These are phyloP conservation scores for Dactylella cylindrospora DNA, from an alignment of 2,329 filamentous ascomycete genomes.

Conservation along the genomic window DNA sequence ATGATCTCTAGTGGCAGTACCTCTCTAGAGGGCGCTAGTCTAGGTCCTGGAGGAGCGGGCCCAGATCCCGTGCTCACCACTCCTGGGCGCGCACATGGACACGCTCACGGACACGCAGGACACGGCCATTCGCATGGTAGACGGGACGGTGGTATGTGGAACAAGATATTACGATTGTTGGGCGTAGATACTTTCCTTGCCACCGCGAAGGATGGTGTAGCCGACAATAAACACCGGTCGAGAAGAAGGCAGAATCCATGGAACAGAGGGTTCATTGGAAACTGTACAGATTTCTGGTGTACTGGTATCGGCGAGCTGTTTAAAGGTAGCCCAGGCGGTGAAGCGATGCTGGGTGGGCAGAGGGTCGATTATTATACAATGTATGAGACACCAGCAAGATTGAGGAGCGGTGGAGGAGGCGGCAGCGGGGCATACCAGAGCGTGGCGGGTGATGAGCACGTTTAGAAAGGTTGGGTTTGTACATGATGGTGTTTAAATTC, in stretches of 20 bases:
- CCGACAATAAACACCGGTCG: slow-evolving; percentile 56
- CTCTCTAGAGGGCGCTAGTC: slow-evolving; percentile 67
- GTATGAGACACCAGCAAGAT: slow-evolving; percentile 73
- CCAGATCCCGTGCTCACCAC: slow-evolving; percentile 58
- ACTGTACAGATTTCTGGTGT: slow-evolving; percentile 96
- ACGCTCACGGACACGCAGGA: slow-evolving; percentile 51
- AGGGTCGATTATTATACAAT: slow-evolving; percentile 82
- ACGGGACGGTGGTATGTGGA: slow-evolving; percentile 76
- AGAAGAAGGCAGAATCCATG: slow-evolving; percentile 71
- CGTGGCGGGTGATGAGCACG: slow-evolving; percentile 55
- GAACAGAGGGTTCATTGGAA: slow-evolving; percentile 76
- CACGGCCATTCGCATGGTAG: slow-evolving; percentile 61
- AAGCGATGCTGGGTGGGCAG: slow-evolving; percentile 74
- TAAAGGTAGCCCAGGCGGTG: slow-evolving; percentile 65
- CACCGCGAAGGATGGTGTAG: slow-evolving; percentile 75
- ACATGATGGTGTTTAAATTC: background rate
- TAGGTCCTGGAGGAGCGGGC: slow-evolving; percentile 67
- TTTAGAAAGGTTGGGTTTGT: slow-evolving; percentile 14
- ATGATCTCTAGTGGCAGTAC: slow-evolving; percentile 73
- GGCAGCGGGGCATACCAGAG: slow-evolving; percentile 54
- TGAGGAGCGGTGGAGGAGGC: slow-evolving; percentile 53
- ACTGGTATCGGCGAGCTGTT: slow-evolving; percentile 79
- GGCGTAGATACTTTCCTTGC: slow-evolving; percentile 93
- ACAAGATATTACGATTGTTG: slow-evolving; percentile 63
- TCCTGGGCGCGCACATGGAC: slow-evolving; percentile 49